Percentiles rank a stretch among this genome's conserved stretches.
phyloP scores from a whole-genome alignment of 306 rosid species.

The Corylus americana region DNA sequence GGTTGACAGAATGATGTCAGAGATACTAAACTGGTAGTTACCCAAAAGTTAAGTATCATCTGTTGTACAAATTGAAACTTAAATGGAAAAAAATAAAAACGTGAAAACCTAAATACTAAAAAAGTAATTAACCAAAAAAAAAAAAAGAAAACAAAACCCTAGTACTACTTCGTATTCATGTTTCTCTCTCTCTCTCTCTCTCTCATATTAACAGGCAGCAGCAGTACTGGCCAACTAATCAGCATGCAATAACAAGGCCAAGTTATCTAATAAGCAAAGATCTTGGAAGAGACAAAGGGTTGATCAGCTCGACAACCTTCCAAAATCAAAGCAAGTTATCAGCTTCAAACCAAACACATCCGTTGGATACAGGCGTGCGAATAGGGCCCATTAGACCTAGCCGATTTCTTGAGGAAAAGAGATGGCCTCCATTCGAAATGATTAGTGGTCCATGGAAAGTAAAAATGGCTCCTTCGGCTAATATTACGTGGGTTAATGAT shows the following conservation, averaged over 20 bases:
- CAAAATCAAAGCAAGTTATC: slow-evolving; percentile 32
- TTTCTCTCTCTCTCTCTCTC: neutral
- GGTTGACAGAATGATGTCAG: too few species aligned
- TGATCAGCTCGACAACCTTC: slow-evolving; percentile 25
- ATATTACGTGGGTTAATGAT: slow-evolving; percentile 18
- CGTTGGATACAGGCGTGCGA: slow-evolving; percentile 20
- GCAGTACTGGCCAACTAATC: slow-evolving; percentile 31
- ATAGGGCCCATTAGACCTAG: slow-evolving; percentile 57
- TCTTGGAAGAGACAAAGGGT: slow-evolving; percentile 1
- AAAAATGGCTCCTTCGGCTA: slow-evolving; percentile 22
- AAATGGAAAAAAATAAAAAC: too few species aligned
- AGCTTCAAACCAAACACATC: slow-evolving; percentile 28
- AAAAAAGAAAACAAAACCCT: too few species aligned
- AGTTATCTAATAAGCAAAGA: slow-evolving; percentile 32
- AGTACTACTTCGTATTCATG: neutral
- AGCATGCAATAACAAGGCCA: slow-evolving; percentile 36
- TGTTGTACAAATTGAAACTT: too few species aligned
- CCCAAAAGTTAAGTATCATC: too few species aligned
- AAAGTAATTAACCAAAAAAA: too few species aligned
- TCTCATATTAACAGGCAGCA: slow-evolving; percentile 33
- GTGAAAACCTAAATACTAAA: too few species aligned
- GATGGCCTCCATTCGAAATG: slow-evolving; percentile 48
- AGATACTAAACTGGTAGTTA: too few species aligned
- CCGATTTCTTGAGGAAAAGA: slow-evolving; percentile 53
- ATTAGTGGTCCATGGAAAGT: slow-evolving; percentile 30